Evolutionary conservation across 1,284 basidiomycete genomes (phyloP).

Genomic region (Cutaneotrichosporon mucoides): DNA sequence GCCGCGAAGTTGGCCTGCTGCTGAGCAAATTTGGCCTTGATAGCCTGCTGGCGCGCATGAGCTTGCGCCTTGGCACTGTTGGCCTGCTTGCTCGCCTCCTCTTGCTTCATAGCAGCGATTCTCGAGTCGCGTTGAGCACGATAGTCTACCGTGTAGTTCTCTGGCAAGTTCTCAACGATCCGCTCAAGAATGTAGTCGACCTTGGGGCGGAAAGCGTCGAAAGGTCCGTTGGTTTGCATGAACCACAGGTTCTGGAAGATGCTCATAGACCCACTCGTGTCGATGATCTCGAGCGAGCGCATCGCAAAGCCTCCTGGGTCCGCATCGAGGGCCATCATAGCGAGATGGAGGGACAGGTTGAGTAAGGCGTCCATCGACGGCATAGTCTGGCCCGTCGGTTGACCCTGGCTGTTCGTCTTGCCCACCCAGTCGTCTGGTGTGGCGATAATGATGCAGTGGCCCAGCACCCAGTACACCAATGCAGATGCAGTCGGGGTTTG

Average conservation of each 20-base stretch:
- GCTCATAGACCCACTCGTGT: constrained; percentile 53
- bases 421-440: constrained; percentile 29
- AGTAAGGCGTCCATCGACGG: constrained; percentile 57
- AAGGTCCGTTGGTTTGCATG: constrained; percentile 69
- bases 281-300: constrained; percentile 57
- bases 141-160: constrained; percentile 53
- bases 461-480: constrained; percentile 36
- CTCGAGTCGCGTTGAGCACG: constrained; percentile 43
- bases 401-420: constrained; percentile 12
- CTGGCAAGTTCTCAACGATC: constrained; percentile 55
- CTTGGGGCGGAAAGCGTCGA: constrained; percentile 65
- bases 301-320: constrained; percentile 61
- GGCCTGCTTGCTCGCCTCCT: constrained; percentile 57
- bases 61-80: constrained; percentile 28
- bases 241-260: constrained; percentile 59
- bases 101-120: constrained; percentile 6
- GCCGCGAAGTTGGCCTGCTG: constrained; percentile 73
- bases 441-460: constrained; percentile 36
- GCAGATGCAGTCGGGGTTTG: constrained; percentile 28
- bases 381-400: constrained; percentile 19
- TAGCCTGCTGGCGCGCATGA: constrained; percentile 65
- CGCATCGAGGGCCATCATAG: constrained; percentile 75
- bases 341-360: constrained; percentile 79
- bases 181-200: constrained; percentile 68
- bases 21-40: constrained; percentile 88